Evolutionary conservation across 2,329 filamentous ascomycete genomes (phyloP), one percentile per base, ranked within the genome.

Genomic region (Calonectria pauciramosa): DNA sequence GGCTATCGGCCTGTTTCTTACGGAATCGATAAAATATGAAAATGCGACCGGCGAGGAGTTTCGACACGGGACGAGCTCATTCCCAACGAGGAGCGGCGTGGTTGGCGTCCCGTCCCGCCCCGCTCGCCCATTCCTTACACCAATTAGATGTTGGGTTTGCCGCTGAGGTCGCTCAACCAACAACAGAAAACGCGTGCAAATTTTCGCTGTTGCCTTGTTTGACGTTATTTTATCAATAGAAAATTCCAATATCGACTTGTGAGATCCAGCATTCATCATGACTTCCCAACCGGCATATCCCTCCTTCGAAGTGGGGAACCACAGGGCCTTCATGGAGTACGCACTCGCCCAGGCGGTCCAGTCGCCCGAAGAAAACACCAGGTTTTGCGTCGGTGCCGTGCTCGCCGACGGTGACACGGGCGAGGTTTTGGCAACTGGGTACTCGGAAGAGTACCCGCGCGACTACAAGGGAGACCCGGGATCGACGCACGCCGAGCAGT

Each of bases 301-400:
- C 4, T 77, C 54, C 23, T 80, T 85, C 30, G 20, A 77, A 23
- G 71, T 78, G 7, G 81, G 81, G 2, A 81, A 85, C 52, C 85
- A 86, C 72, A 80, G 82, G 38, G 81, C 75, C 11, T 86, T 84
- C 72, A 88, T 88, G 85, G 79, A 83, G 38, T 83, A 82, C 44
- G 86, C 85, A 16, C 77, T 87, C 16, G 71, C 79, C 2, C 77
- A 82, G 56, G 86, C 86, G 1, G 79, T 78, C 4, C 80, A 82
- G 20, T 87, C 85, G 3, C 84, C 85, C 3, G 86, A 85, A 14
- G 82, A 80, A 7, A 70, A 77, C 18, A 83, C 82, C 38, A 87
- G 87, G 68, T 87, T 87, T 72, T 86, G 85, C 64, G 85, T 87
- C 13, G 86, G 87, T 7, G 86, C 86, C 4, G 81, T 86, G 16